Conservation (phyloP, 352 stramenopile species). For the Elongisporangium anandrum region DNA sequence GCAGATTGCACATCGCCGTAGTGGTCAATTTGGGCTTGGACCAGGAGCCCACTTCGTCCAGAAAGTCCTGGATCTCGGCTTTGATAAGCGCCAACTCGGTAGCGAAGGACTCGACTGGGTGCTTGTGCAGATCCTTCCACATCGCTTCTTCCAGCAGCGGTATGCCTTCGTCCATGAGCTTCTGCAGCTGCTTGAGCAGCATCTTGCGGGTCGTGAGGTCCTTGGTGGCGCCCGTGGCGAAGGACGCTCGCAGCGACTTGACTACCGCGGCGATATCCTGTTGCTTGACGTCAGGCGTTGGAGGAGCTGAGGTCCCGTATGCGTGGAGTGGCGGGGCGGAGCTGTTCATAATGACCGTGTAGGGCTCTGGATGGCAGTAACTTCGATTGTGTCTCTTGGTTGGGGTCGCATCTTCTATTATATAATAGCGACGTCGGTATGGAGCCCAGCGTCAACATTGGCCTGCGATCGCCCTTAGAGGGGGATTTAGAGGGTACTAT, state of each 20-base stretch:
- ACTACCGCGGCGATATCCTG: constrained; percentile 54
- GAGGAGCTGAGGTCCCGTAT: background rate
- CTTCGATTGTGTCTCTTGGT: too few relatives aligned
- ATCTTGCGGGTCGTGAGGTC: constrained; percentile 30
- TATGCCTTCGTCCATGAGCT: constrained; percentile 47
- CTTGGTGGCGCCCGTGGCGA: constrained; percentile 39
- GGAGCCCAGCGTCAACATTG: too few relatives aligned
- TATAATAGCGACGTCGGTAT: too few relatives aligned
- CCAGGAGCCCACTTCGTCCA: constrained; percentile 78
- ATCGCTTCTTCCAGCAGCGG: constrained; percentile 40
- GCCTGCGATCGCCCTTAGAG: too few relatives aligned
- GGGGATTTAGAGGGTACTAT: too few relatives aligned
- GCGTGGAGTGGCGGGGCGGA: background rate
- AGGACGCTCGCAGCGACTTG: constrained; percentile 39
- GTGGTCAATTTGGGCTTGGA: constrained; percentile 33
- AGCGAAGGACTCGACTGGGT: constrained; percentile 54
- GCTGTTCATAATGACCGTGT: constrained; percentile 10
- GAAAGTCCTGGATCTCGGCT: constrained; percentile 65
- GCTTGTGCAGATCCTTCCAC: constrained; percentile 68
- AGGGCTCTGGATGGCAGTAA: background rate
- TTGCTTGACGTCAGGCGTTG: constrained; percentile 39
- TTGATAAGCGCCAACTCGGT: constrained; percentile 41
- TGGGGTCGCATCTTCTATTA: too few relatives aligned
- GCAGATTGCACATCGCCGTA: constrained; percentile 57
- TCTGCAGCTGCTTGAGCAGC: constrained; percentile 45